Evolutionary conservation across 2,329 filamentous ascomycete species (phyloP), one percentile per base, ranked within the genome.

Genomic region (Nemania serpens): DNA sequence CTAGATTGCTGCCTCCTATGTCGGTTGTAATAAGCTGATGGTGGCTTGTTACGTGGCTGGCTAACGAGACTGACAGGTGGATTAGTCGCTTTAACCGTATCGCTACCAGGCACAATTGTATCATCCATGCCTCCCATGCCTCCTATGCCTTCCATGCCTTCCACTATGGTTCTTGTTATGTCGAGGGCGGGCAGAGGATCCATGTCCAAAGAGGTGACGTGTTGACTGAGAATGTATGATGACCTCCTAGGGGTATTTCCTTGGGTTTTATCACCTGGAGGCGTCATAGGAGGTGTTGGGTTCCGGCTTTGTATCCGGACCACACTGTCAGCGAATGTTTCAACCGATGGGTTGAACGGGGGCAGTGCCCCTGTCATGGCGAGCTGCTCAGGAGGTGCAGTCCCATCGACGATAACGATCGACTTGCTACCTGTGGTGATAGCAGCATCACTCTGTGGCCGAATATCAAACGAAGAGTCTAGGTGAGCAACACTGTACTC

Each of bases 401-500:
- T 89, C 34, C 86, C 86, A 60, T 96, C 91, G 37, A 96, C 87
- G 70, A 97, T 96, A 57, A 97, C 83, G 66, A 97, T 96, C 0
- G 92, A 96, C 71, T 93, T 89, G 79, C 91, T 96, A n/a, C 91
- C 91, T 11, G 82, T 82, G 0, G 92, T 95, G 46, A 94, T 84
- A 5, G 76, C 84, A 67, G 79, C 79, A 61, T 86, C 83, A 63
- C 83, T 86, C 12, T 73, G 68, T 1, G 82, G 81, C 4, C 75
- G 68, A 20, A 73, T 70, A n/a, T 77, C 75, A n/a, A 78, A 74
- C 5, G 75, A 72, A 18, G 76, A 77, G 22, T 80, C 78, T 66
- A 81, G 70, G 56, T 79, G 76, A 12, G 78, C 77, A 17, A 74
- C 75, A 1, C 81, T 81, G 65, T 78, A 80, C 13, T 80, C 77